Conservation (phyloP, 2,329 filamentous ascomycete genomes). For the Fusarium caatingaense region DNA sequence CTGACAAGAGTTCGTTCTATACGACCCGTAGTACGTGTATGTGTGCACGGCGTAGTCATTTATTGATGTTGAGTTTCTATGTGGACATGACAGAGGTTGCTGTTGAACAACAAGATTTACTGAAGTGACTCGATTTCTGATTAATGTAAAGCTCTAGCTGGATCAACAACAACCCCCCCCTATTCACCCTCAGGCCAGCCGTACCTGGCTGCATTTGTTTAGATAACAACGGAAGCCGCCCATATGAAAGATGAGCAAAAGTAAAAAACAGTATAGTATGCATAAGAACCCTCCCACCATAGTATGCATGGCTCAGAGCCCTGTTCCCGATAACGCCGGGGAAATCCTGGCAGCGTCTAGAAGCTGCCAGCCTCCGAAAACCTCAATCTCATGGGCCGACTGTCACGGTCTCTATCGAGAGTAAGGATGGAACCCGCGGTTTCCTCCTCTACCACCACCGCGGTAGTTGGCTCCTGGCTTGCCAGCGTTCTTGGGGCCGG, state of each 20-base stretch:
- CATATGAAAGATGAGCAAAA: slow-evolving; percentile 9
- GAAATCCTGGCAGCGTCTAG: background rate
- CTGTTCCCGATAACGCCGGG: slow-evolving; percentile 16
- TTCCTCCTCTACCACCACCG: slow-evolving; percentile 82
- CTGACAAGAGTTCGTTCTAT: background rate
- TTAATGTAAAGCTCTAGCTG: slow-evolving; percentile 26
- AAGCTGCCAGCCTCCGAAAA: background rate
- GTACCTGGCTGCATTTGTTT: slow-evolving; percentile 16
- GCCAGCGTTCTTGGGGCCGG: slow-evolving; percentile 94
- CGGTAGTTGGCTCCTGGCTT: slow-evolving; percentile 93
- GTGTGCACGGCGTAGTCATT: background rate
- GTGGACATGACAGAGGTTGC: background rate
- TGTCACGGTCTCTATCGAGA: slow-evolving; percentile 47
- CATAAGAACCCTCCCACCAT: slow-evolving; percentile 7
- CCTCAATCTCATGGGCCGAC: slow-evolving; percentile 2
- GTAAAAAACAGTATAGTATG: slow-evolving; percentile 14
- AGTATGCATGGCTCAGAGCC: slow-evolving; percentile 18
- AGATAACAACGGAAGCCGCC: slow-evolving; percentile 16
- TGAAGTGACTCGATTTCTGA: slow-evolving; percentile 16
- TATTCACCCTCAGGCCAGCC: slow-evolving; percentile 12
- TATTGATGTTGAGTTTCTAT: background rate
- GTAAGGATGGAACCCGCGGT: slow-evolving; percentile 85
- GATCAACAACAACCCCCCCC: slow-evolving; percentile 4
- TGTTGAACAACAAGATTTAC: background rate
- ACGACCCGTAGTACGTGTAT: background rate